Evolutionary conservation across 202 grass and related monocot genomes (phyloP).

Genomic region (Digitaria exilis): DNA sequence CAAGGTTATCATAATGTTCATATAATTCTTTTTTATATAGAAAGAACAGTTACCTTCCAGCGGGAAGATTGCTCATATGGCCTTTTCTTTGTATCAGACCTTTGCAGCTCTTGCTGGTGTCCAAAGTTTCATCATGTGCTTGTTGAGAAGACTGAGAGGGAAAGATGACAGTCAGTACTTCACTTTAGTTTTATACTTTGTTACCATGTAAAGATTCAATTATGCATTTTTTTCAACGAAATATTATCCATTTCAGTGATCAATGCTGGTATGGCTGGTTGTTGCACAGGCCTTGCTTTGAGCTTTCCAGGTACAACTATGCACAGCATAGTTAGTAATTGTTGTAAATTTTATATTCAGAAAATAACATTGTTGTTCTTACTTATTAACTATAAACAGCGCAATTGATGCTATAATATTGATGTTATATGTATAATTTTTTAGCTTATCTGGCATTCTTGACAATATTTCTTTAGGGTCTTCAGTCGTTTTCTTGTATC

Average conservation of each 20-base stretch:
- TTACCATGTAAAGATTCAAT: not conserved
- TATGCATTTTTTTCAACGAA: not conserved
- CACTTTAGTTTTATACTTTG: not conserved
- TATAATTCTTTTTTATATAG: constrained; percentile 10
- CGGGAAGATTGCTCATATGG: not conserved
- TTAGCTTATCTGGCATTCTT: not conserved
- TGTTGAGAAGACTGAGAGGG: constrained; percentile 68
- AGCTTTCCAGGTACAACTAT: constrained; percentile 76
- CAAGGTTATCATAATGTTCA: constrained; percentile 56
- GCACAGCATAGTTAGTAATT: not conserved
- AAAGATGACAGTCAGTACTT: constrained; percentile 72
- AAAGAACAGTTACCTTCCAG: not conserved
- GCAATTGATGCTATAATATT: not conserved
- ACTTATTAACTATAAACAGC: not conserved
- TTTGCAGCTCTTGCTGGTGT: constrained; percentile 89
- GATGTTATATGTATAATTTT: not conserved
- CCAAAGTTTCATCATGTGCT: constrained; percentile 77
- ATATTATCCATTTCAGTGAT: constrained; percentile 44
- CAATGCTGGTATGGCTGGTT: constrained; percentile 77
- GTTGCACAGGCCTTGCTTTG: constrained; percentile 84
- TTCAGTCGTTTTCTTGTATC: not conserved
- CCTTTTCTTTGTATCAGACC: constrained; percentile 48
- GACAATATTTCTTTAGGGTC: not conserved
- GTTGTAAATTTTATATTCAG: not conserved
- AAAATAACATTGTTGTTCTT: not conserved